Percentiles rank a stretch among this genome's conserved stretches.
These are phyloP conservation scores for Lachnum nothofagi DNA, from an alignment of 2,329 filamentous ascomycete species.

Conservation along the genomic window DNA sequence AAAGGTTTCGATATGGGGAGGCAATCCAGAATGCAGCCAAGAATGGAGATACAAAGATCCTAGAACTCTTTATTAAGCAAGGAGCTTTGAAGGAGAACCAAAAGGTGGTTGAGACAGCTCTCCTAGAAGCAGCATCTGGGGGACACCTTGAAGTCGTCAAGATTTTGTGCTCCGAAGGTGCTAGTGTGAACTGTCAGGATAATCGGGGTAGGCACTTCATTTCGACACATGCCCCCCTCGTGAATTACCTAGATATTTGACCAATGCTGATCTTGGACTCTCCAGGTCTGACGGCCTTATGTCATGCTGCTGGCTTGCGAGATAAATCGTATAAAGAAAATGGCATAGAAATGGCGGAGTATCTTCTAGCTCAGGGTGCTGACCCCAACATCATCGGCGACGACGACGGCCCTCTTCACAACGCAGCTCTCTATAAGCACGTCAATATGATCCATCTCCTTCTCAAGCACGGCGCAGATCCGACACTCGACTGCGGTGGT, in stretches of 20 bases:
- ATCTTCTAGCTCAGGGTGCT: slow-evolving; percentile 13
- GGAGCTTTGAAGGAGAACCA: slow-evolving; percentile 13
- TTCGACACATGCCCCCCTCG: no score
- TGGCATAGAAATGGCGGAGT: slow-evolving; percentile 10
- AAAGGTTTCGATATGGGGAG: slow-evolving; percentile 7
- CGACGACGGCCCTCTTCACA: slow-evolving; percentile 8
- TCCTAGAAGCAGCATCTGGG: slow-evolving; percentile 8
- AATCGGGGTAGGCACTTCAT: no score
- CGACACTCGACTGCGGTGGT: neutral
- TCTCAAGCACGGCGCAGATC: slow-evolving; percentile 15
- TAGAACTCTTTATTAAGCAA: slow-evolving; percentile 19
- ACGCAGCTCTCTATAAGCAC: slow-evolving; percentile 10
- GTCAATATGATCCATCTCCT: slow-evolving; percentile 9
- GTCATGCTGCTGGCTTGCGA: slow-evolving; percentile 6
- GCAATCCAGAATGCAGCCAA: slow-evolving; percentile 9
- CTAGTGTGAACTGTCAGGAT: slow-evolving; percentile 7
- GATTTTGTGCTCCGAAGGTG: slow-evolving; percentile 5
- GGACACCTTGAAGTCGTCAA: slow-evolving; percentile 17
- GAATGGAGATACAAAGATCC: slow-evolving; percentile 13
- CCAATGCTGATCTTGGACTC: no score
- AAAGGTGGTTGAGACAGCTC: slow-evolving; percentile 8
- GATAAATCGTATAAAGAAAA: neutral
- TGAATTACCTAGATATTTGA: no score
- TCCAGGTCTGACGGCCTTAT: slow-evolving; percentile 10
- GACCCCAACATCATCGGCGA: slow-evolving; percentile 10